Percentiles rank a stretch among this genome's conserved stretches.
Evolutionary conservation across 2,329 filamentous ascomycete species (phyloP).

Genomic region (Botryotinia calthae): DNA sequence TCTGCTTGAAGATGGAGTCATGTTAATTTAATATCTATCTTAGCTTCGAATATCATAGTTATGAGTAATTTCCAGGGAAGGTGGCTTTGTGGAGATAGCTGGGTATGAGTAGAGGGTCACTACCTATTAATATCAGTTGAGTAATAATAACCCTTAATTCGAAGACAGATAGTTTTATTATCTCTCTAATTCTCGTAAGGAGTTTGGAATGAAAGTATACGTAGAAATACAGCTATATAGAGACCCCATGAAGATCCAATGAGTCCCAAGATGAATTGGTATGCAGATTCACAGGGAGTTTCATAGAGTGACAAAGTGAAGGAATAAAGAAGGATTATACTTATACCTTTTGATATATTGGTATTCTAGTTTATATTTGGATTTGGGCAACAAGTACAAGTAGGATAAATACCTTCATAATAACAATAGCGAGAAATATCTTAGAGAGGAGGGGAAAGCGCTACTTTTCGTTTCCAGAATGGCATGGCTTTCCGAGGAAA

Average conservation of each 20-base stretch:
- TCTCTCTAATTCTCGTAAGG: not conserved
- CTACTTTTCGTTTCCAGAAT: not conserved
- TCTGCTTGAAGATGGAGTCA: not conserved
- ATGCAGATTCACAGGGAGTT: not conserved
- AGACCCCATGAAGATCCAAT: no score
- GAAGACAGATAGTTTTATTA: not conserved
- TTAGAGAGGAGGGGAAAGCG: not conserved
- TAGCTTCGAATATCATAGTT: not conserved
- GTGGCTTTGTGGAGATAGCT: not conserved
- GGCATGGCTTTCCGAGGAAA: not conserved
- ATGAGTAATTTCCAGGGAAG: not conserved
- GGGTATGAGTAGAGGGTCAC: not conserved
- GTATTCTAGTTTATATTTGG: not conserved
- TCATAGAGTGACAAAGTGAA: not conserved
- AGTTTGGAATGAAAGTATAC: not conserved
- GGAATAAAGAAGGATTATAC: not conserved
- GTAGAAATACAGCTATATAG: accelerated
- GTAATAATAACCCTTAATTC: not conserved
- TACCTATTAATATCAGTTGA: not conserved
- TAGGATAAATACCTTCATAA: not conserved
- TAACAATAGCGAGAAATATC: not conserved
- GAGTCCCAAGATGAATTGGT: not conserved
- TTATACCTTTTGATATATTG: not conserved
- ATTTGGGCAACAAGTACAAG: not conserved
- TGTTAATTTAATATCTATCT: not conserved